Percentiles rank a stretch among this genome's conserved stretches.
These are phyloP conservation scores for Lagenaria siceraria DNA, from an alignment of 306 rosid species.

Conservation along the genomic window DNA sequence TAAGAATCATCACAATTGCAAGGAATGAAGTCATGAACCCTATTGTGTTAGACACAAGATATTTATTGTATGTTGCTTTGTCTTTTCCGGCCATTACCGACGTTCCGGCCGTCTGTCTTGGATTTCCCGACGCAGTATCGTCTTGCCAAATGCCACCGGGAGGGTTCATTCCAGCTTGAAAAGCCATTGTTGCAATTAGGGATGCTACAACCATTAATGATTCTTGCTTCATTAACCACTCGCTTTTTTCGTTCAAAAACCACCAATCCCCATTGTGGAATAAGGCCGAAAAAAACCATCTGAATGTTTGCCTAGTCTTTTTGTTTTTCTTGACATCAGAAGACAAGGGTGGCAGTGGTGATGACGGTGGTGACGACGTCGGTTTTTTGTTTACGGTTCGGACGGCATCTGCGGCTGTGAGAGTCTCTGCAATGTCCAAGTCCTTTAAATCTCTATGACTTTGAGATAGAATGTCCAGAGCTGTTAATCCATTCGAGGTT, in stretches of 20 bases:
- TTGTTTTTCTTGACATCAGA: background rate
- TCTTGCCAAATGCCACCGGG: conserved; percentile 25
- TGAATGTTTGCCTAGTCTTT: background rate
- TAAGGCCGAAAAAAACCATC: background rate
- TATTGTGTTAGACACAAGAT: background rate
- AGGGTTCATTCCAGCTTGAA: conserved; percentile 21
- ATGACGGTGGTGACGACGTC: background rate
- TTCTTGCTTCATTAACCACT: conserved; percentile 10
- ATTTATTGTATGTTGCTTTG: background rate
- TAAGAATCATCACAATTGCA: background rate
- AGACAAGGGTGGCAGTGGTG: too few relatives aligned
- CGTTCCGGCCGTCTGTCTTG: background rate
- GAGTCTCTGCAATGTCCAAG: background rate
- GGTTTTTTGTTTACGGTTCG: background rate
- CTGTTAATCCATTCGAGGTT: conserved; percentile 13
- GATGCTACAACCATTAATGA: conserved; percentile 28
- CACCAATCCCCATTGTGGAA: background rate
- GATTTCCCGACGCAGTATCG: background rate
- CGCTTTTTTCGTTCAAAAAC: background rate
- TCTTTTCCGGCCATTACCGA: background rate
- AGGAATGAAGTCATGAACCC: background rate
- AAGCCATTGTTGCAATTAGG: conserved; percentile 23
- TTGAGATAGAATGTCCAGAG: conserved; percentile 15
- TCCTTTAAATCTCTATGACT: background rate
- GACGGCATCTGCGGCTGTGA: background rate